Evolutionary conservation across 805 yeast species (phyloP).

Genomic region (Wickerhamiella sergipiensis): DNA sequence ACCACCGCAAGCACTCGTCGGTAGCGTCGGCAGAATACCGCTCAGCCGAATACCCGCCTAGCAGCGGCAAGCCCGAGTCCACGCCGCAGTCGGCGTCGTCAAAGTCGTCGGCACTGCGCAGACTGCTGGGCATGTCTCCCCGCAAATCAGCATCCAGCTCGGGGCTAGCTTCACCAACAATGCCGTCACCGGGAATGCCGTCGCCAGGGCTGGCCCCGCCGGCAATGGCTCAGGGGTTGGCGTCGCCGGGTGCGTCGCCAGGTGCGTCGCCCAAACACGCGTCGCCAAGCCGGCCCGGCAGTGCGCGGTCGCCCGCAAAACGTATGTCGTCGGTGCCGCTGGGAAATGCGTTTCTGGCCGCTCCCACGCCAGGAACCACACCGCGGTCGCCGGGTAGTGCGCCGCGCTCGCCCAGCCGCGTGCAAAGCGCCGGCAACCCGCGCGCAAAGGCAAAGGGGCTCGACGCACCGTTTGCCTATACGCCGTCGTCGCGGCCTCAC

Average conservation of each 20-base stretch:
- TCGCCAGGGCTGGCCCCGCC: no score
- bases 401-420: not conserved
- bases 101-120: not conserved
- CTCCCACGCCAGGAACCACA: not conserved
- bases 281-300: not conserved
- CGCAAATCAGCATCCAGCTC: not conserved
- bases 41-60: not conserved
- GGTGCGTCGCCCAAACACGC: not conserved
- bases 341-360: not conserved
- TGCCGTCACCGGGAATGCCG: not conserved
- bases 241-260: no score
- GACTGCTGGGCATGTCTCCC: not conserved
- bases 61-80: not conserved
- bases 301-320: not conserved
- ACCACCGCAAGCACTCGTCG: not conserved
- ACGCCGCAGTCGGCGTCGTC: not conserved
- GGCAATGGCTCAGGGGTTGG: no score
- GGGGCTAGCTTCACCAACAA: no score
- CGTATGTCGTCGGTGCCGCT: not conserved
- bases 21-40: not conserved
- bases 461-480: not conserved
- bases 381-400: not conserved
- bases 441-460: not conserved
- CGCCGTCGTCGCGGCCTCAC: conserved; percentile 7
- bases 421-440: not conserved